phyloP scores from a whole-genome alignment of 257 asterid species.

The Ilex asprella region DNA sequence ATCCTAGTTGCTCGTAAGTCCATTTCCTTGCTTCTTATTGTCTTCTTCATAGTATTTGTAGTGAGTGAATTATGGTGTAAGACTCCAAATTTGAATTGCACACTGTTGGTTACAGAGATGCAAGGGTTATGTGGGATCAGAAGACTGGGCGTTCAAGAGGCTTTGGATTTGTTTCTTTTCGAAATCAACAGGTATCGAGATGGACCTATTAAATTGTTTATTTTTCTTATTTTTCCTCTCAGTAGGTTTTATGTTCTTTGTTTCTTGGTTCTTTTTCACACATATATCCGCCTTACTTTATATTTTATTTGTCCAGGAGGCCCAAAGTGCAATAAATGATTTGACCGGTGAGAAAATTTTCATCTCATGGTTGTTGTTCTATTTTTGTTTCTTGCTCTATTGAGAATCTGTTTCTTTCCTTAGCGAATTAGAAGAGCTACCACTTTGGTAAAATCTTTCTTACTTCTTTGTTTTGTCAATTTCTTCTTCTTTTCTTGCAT shows the following conservation, averaged over 20 bases:
- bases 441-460: neutral
- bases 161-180: conserved; percentile 84
- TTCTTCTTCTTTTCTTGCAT: neutral
- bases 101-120: conserved; percentile 50
- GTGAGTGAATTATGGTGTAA: no score
- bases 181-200: conserved; percentile 61
- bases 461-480: neutral
- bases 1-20: conserved; percentile 67
- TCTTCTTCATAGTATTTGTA: neutral
- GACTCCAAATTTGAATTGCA: neutral
- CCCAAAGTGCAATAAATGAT: conserved; percentile 77
- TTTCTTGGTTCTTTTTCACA: neutral
- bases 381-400: neutral
- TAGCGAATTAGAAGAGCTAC: neutral
- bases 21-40: neutral
- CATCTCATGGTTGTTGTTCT: neutral
- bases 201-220: neutral
- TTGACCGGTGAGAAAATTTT: conserved; percentile 48
- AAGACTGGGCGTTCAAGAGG: conserved; percentile 94
- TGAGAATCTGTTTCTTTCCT: neutral
- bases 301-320: conserved; percentile 47
- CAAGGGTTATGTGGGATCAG: conserved; percentile 97
- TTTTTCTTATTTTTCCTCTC: conserved; percentile 1
- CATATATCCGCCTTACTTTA: conserved; percentile 3
- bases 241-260: neutral